Evolutionary conservation across 1,139 yeast species (phyloP).

Genomic region (Arxiozyma heterogenica): DNA sequence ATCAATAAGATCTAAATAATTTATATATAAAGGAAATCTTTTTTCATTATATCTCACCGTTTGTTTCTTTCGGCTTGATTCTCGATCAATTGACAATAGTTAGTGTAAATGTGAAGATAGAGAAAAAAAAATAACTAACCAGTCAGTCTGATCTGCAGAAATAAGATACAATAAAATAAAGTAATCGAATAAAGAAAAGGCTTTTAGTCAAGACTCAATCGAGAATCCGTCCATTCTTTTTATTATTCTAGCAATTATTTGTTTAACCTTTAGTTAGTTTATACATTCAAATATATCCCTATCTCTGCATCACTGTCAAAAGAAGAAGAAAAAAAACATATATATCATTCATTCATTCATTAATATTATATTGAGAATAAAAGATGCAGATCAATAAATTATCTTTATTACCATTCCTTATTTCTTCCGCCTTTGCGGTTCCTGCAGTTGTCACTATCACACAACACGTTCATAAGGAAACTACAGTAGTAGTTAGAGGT

Average conservation of each 20-base stretch:
- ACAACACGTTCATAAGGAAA: slow-evolving; percentile 21
- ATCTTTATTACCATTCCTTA: slow-evolving; percentile 26
- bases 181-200: too few species aligned
- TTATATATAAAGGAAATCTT: too few species aligned
- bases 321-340: too few species aligned
- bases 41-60: background rate
- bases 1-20: too few species aligned
- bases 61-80: background rate
- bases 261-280: background rate
- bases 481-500: slow-evolving; percentile 25
- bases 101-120: too few species aligned
- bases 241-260: too few species aligned
- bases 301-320: background rate
- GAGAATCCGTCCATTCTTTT: background rate
- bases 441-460: slow-evolving; percentile 33
- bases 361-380: background rate
- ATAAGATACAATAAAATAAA: too few species aligned
- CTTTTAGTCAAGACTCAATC: background rate
- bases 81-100: too few species aligned
- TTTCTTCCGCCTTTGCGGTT: slow-evolving; percentile 29
- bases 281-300: background rate
- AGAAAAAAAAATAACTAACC: background rate
- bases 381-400: slow-evolving; percentile 23
- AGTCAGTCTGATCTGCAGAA: background rate
- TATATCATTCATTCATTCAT: background rate